Conservation (phyloP, 768 basidiomycete species). For the Sarcomyxa edulis region DNA sequence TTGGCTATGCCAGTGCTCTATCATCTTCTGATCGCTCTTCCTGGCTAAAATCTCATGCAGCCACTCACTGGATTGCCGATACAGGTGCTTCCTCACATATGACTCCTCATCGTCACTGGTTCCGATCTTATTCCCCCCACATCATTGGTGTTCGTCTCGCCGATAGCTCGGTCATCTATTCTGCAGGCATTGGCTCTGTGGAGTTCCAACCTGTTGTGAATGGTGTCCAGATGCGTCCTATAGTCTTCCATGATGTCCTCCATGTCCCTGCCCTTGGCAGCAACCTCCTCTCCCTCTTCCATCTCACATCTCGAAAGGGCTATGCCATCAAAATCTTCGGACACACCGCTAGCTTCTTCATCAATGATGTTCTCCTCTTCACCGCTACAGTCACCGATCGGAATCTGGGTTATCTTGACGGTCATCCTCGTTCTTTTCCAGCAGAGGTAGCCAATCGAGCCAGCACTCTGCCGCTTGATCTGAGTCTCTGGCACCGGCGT, state of each 20-base stretch:
- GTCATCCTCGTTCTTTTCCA: conserved; percentile 5
- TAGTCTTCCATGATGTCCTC: conserved; percentile 6
- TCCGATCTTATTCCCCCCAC: conserved; percentile 14
- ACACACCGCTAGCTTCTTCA: conserved; percentile 5
- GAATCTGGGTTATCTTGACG: conserved; percentile 18
- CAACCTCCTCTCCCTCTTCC: conserved; percentile 10
- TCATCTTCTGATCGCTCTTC: not conserved
- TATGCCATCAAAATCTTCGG: conserved; percentile 3
- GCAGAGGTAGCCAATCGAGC: conserved; percentile 4
- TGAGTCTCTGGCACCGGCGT: conserved; percentile 22
- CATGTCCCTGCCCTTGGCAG: conserved; percentile 11
- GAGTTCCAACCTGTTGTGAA: conserved; percentile 14
- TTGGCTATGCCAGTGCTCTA: conserved; percentile 2
- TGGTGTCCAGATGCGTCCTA: not conserved
- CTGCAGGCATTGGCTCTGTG: conserved; percentile 19
- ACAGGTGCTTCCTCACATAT: conserved; percentile 28
- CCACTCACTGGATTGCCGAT: conserved; percentile 1
- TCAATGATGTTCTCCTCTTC: conserved; percentile 6
- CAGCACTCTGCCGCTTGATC: conserved; percentile 17
- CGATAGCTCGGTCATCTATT: conserved; percentile 18
- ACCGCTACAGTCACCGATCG: conserved; percentile 16
- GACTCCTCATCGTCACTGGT: conserved; percentile 25
- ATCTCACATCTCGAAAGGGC: conserved; percentile 7
- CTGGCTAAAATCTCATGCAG: not conserved
- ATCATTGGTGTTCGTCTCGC: conserved; percentile 18